Conservation (phyloP, 2,329 filamentous ascomycete genomes). For the Thelonectria olida region DNA sequence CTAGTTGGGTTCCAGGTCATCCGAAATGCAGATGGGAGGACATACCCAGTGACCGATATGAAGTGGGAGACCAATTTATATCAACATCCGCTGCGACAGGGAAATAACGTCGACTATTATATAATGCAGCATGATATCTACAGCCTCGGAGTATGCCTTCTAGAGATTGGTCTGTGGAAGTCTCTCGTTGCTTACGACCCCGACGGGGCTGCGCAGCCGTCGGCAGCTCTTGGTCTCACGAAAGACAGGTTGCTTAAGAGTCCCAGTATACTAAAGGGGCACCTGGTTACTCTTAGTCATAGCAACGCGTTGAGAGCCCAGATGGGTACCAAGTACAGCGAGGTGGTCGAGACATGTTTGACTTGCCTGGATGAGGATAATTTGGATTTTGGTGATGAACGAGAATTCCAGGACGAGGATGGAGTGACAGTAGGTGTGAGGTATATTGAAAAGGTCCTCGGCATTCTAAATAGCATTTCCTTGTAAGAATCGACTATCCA, state of each 20-base stretch:
- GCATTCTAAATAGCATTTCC: conserved; percentile 1
- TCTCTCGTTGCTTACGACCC: conserved; percentile 41
- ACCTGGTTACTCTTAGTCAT: conserved; percentile 27
- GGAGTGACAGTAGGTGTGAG: conserved; percentile 17
- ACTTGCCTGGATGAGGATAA: conserved; percentile 46
- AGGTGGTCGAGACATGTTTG: conserved; percentile 46
- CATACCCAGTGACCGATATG: conserved; percentile 44
- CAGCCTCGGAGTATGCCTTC: conserved; percentile 61
- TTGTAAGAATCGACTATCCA: background rate
- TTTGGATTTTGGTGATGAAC: conserved; percentile 40
- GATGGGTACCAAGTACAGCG: conserved; percentile 44
- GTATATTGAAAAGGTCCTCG: conserved; percentile 23
- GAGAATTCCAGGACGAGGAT: conserved; percentile 26
- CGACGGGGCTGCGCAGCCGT: background rate
- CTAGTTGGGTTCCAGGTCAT: conserved; percentile 29
- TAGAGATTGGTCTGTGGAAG: conserved; percentile 62
- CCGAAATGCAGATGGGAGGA: conserved; percentile 27
- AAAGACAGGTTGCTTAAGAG: background rate
- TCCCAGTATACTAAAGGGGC: background rate
- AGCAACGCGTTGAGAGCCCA: conserved; percentile 21
- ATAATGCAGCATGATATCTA: conserved; percentile 66
- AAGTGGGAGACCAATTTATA: conserved; percentile 56
- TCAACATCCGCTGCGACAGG: conserved; percentile 59
- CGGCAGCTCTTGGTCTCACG: background rate
- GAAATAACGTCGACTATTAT: conserved; percentile 50